phyloP scores from a whole-genome alignment of 306 rosid species.

The Leucaena leucocephala region DNA sequence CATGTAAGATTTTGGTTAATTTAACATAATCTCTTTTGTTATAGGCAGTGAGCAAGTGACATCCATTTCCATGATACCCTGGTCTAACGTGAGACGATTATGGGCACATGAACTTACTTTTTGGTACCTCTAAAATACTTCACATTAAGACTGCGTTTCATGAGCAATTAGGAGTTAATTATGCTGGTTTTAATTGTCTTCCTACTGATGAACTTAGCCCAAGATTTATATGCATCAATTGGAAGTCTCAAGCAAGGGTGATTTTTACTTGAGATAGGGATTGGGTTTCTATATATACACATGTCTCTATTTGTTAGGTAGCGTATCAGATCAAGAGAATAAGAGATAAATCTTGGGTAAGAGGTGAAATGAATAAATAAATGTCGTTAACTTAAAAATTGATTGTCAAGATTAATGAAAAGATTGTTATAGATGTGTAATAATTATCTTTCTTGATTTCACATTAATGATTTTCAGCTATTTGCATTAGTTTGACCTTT shows the following conservation, averaged over 20 bases:
- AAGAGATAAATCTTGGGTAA: not conserved
- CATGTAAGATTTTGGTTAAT: conserved; percentile 59
- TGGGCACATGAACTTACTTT: not conserved
- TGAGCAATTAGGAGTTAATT: not conserved
- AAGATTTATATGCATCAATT: conserved; percentile 1
- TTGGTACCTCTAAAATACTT: conserved; percentile 1
- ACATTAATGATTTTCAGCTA: not conserved
- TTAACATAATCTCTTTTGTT: not conserved
- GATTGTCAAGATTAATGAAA: not conserved
- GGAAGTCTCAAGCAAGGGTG: not conserved
- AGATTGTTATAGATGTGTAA: not conserved
- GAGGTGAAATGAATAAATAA: not conserved
- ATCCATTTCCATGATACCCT: not conserved
- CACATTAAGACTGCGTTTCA: not conserved
- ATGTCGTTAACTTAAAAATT: not conserved
- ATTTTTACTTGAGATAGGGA: not conserved
- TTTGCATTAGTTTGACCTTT: no score
- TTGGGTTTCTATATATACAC: not conserved
- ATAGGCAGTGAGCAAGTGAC: not conserved
- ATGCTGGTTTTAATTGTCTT: conserved; percentile 4
- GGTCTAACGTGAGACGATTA: conserved; percentile 2
- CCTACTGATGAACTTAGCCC: not conserved
- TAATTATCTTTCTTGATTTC: not conserved
- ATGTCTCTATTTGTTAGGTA: not conserved
- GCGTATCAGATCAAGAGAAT: not conserved